phyloP scores from a whole-genome alignment of 305 asterid genomes.

The Withania somnifera region DNA sequence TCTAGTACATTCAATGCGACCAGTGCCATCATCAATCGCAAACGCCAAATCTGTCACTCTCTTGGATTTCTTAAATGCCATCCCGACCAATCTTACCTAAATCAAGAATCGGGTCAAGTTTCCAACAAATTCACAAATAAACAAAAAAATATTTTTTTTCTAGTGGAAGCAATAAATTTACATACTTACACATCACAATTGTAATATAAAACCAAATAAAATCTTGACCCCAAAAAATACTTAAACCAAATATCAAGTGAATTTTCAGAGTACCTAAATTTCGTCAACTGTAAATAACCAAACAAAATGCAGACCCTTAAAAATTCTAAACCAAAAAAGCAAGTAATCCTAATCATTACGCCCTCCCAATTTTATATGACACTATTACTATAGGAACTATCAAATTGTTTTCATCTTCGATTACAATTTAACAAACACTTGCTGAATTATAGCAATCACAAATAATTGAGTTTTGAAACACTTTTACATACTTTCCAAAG shows the following conservation, averaged over 20 bases:
- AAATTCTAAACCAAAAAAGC: not conserved
- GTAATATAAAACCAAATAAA: not conserved
- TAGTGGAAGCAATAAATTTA: not conserved
- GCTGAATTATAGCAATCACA: not conserved
- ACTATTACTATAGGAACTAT: not conserved
- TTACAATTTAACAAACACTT: not conserved
- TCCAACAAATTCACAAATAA: not conserved
- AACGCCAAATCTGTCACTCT: constrained; percentile 59
- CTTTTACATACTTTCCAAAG: not conserved
- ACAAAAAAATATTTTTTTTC: not conserved
- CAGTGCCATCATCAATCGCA: constrained; percentile 79
- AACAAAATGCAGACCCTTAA: not conserved
- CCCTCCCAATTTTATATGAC: not conserved
- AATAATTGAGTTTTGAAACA: not conserved
- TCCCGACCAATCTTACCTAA: constrained; percentile 74
- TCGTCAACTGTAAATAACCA: not conserved
- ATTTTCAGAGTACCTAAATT: not conserved
- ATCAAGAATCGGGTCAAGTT: not conserved
- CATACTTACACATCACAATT: not conserved
- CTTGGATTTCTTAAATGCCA: constrained; percentile 43
- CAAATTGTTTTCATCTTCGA: not conserved
- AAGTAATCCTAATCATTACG: not conserved
- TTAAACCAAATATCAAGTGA: not conserved
- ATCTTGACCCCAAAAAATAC: not conserved
- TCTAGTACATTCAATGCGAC: constrained; percentile 61